Evolutionary conservation across 768 basidiomycete species (phyloP).

Genomic region (Arthromyces matolae): DNA sequence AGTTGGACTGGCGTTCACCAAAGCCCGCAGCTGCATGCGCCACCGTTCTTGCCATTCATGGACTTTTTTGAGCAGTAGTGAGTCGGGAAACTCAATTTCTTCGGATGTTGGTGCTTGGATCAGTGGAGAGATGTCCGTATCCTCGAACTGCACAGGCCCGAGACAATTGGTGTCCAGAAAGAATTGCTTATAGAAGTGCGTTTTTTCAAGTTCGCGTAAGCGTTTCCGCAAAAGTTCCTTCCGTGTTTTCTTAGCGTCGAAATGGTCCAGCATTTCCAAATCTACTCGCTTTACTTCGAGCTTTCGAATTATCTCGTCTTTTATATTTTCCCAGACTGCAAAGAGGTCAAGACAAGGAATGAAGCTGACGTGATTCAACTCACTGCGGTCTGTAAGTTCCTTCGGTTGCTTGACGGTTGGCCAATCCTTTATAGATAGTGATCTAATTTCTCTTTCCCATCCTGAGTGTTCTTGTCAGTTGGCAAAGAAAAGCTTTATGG

Average conservation of each 20-base stretch:
- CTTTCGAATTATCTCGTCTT: not conserved
- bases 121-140: not conserved
- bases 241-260: no score
- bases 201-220: no score
- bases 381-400: slow-evolving; percentile 5
- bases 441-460: not conserved
- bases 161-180: no score
- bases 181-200: no score
- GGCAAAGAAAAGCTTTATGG: not conserved
- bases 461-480: not conserved
- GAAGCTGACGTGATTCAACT: not conserved
- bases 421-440: not conserved
- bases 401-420: not conserved
- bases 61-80: not conserved
- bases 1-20: not conserved
- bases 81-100: not conserved
- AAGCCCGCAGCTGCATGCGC: not conserved
- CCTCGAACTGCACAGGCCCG: no score
- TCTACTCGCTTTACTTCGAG: no score
- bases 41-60: not conserved
- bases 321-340: slow-evolving; percentile 4
- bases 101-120: not conserved
- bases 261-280: no score
- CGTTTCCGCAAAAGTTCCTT: no score
- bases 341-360: not conserved